phyloP scores from a whole-genome alignment of 257 asterid species.

The Solanum sejunctum region DNA sequence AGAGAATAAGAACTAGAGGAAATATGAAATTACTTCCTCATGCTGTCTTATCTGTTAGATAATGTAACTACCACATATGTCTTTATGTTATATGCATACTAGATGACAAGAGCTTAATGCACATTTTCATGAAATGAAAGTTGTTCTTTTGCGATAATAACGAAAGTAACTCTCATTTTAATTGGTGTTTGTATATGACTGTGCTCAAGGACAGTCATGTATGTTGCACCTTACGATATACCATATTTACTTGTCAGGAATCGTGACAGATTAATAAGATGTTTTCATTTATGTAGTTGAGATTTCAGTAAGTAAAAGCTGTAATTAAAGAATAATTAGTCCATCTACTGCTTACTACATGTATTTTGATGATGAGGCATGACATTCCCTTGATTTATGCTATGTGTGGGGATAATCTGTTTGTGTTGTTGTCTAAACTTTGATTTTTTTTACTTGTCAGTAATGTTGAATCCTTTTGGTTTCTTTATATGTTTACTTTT shows the following conservation, averaged over 20 bases:
- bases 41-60: neutral
- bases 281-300: neutral
- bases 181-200: too few species aligned
- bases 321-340: neutral
- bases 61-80: neutral
- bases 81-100: neutral
- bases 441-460: neutral
- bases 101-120: neutral
- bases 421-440: neutral
- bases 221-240: neutral
- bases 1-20: neutral
- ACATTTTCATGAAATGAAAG: neutral
- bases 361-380: neutral
- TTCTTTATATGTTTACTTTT: too few species aligned
- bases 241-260: neutral
- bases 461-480: neutral
- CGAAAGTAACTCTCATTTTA: neutral
- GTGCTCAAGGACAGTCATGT: neutral
- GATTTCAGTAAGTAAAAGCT: neutral
- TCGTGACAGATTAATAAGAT: neutral
- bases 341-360: neutral
- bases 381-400: neutral
- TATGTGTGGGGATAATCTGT: neutral
- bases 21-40: neutral
- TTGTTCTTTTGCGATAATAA: neutral